Evolutionary conservation across 257 asterid genomes (phyloP).

Genomic region (Plantago ovata): DNA sequence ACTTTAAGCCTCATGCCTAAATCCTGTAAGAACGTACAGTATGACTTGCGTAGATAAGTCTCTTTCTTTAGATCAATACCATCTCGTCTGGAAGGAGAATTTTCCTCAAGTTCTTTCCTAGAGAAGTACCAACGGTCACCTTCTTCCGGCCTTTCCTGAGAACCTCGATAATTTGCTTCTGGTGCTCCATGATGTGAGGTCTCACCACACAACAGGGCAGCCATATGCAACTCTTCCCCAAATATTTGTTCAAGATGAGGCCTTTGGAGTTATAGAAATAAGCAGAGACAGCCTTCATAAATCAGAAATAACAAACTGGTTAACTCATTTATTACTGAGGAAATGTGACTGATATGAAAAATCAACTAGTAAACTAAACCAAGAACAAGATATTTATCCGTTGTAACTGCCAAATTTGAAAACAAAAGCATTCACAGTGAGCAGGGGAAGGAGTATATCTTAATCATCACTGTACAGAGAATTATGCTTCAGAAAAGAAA

Average conservation of each 20-base stretch:
- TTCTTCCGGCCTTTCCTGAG: constrained; percentile 60
- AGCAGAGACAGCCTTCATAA: constrained; percentile 25
- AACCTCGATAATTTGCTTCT: constrained; percentile 47
- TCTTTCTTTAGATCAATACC: constrained; percentile 91
- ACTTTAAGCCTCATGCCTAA: constrained; percentile 96
- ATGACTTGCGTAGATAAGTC: constrained; percentile 76
- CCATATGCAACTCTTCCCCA: constrained; percentile 50
- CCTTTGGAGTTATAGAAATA: constrained; percentile 28
- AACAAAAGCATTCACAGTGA: no score
- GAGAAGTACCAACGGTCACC: constrained; percentile 68
- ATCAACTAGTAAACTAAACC: background rate
- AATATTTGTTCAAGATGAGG: constrained; percentile 16
- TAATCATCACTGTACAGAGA: no score
- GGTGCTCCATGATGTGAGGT: constrained; percentile 62
- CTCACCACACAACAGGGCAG: constrained; percentile 56
- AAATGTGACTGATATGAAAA: background rate
- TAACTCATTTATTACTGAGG: background rate
- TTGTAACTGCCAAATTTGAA: no score
- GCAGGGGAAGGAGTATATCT: background rate
- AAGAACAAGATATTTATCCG: no score
- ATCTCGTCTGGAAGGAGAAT: constrained; percentile 79
- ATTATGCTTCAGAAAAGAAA: no score
- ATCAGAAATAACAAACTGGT: constrained; percentile 7
- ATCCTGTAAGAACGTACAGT: constrained; percentile 87
- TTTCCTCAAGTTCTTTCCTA: constrained; percentile 87